phyloP scores from a whole-genome alignment of 176 grass and related monocot species.

The Stipa capillata region DNA sequence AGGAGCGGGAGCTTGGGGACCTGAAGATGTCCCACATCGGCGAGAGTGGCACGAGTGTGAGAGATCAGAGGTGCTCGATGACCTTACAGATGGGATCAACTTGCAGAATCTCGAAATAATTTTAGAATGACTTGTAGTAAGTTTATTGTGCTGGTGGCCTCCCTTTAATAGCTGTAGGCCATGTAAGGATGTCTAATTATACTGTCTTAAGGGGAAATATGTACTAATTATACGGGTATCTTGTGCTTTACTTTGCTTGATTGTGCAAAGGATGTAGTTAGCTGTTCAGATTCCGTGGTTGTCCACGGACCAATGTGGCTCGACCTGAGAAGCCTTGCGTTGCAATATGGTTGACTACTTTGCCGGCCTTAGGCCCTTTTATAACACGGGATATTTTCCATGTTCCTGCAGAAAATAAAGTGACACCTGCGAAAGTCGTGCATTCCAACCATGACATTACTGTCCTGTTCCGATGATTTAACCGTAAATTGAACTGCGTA shows the following conservation, averaged over 20 bases:
- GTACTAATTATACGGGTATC: background rate
- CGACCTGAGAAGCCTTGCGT: too few relatives aligned
- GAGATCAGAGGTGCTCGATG: background rate
- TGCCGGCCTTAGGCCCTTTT: too few relatives aligned
- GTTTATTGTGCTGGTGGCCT: background rate
- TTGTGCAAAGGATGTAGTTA: background rate
- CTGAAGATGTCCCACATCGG: background rate
- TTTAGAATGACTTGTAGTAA: background rate
- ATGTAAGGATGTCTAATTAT: background rate
- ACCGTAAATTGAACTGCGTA: too few relatives aligned
- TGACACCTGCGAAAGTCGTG: too few relatives aligned
- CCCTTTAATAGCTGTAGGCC: background rate
- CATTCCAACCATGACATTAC: too few relatives aligned
- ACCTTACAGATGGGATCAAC: background rate
- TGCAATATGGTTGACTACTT: too few relatives aligned
- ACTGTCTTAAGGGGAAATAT: background rate
- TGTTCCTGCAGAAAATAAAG: too few relatives aligned
- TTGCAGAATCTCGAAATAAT: background rate
- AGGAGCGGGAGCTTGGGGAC: background rate
- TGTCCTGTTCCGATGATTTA: too few relatives aligned
- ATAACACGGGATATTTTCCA: too few relatives aligned
- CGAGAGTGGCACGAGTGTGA: background rate
- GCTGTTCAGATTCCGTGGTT: background rate
- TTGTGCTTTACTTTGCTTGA: background rate
- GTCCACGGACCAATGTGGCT: background rate